Percentiles rank a stretch among this genome's conserved stretches.
Conservation (phyloP, 1,139 yeast species). For the Kurtzmaniella natalensis region DNA sequence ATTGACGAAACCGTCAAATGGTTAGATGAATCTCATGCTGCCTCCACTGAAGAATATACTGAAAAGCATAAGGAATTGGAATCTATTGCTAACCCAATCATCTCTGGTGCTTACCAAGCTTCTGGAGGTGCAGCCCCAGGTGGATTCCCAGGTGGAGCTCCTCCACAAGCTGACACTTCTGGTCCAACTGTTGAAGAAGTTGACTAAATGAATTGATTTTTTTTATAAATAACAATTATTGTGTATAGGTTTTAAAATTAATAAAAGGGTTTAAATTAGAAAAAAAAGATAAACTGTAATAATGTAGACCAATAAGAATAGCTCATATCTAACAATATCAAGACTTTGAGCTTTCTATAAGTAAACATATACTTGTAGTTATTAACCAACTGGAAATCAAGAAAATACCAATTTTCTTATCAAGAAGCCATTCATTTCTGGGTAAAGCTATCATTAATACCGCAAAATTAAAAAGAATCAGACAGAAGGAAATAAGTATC, state of each 20-base stretch:
- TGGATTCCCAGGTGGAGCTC: conserved; percentile 42
- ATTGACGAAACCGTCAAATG: conserved; percentile 43
- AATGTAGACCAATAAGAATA: neutral
- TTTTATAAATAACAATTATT: conserved; percentile 1
- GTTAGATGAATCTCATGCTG: conserved; percentile 50
- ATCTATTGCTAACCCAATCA: conserved; percentile 59
- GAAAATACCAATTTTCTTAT: conserved; percentile 49
- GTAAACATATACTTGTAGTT: conserved; percentile 39
- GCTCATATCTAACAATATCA: too few species aligned
- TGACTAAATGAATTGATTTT: conserved; percentile 32
- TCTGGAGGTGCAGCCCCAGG: conserved; percentile 49
- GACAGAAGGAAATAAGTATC: conserved; percentile 45
- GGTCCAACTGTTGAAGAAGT: conserved; percentile 78
- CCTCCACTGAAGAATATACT: conserved; percentile 49
- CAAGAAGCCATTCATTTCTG: conserved; percentile 60
- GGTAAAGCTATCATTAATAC: conserved; percentile 56
- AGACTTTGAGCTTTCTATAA: conserved; percentile 15
- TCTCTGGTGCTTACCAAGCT: conserved; percentile 57
- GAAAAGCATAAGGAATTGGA: conserved; percentile 68
- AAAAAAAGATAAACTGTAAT: neutral
- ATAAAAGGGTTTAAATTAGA: conserved; percentile 7
- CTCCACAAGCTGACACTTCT: conserved; percentile 34
- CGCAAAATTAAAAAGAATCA: conserved; percentile 51
- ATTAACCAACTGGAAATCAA: conserved; percentile 55
- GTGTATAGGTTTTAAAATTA: neutral